These are phyloP conservation scores for Saksenaea vasiformis DNA, from an alignment of 371 early-diverging fungal genomes.

Conservation along the genomic window DNA sequence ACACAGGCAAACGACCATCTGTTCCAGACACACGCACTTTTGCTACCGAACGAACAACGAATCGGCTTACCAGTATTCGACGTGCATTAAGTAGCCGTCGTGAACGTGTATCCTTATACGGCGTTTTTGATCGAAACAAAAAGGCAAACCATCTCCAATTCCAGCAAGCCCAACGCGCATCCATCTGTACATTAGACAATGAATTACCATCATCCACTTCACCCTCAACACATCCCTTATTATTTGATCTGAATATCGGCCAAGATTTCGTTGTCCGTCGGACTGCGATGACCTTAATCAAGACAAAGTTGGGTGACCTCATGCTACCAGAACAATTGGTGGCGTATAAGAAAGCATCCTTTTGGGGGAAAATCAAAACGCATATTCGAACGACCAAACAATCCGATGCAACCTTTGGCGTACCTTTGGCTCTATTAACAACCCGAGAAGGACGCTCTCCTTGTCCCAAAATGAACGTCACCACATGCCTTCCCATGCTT, in stretches of 20 bases:
- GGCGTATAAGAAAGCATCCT: slow-evolving; percentile 52
- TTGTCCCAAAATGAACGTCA: slow-evolving; percentile 10
- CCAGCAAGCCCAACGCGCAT: slow-evolving; percentile 8
- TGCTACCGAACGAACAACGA: neutral
- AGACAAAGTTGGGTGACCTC: neutral
- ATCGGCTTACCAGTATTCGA: slow-evolving; percentile 5
- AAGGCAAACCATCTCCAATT: neutral
- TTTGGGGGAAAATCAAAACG: slow-evolving; percentile 67
- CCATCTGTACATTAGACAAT: slow-evolving; percentile 6
- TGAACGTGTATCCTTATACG: slow-evolving; percentile 8
- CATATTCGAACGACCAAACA: slow-evolving; percentile 47
- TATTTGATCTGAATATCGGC: slow-evolving; percentile 65
- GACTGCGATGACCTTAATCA: neutral
- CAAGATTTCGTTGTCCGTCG: slow-evolving; percentile 76
- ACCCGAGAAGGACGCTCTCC: slow-evolving; percentile 63
- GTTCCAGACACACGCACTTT: neutral
- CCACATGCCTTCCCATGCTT: slow-evolving; percentile 52
- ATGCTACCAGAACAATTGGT: slow-evolving; percentile 66
- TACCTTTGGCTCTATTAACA: slow-evolving; percentile 25
- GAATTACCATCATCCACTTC: neutral
- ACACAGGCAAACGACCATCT: neutral
- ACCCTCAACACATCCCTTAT: neutral
- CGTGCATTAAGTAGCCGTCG: slow-evolving; percentile 5
- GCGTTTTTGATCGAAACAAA: slow-evolving; percentile 13
- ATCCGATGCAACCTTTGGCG: slow-evolving; percentile 43